phyloP scores from a whole-genome alignment of 306 rosid species.

The Pyrus betulifolia region DNA sequence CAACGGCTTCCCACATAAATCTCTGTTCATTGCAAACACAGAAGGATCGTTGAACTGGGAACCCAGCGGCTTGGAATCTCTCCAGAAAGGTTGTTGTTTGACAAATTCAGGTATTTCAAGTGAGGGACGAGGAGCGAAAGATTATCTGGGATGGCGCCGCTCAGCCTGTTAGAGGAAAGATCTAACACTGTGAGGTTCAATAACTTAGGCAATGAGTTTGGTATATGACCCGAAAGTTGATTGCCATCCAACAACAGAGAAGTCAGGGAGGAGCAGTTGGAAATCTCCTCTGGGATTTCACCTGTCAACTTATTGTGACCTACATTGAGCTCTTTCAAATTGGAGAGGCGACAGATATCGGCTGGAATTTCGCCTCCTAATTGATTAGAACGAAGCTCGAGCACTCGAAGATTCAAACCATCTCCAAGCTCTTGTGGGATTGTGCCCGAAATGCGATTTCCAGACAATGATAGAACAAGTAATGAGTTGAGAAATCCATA shows the following conservation, averaged over 20 bases:
- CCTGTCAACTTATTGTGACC: constrained; percentile 55
- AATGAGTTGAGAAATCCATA: constrained; percentile 62
- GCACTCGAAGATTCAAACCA: constrained; percentile 58
- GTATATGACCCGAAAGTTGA: constrained; percentile 54
- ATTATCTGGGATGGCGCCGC: constrained; percentile 44
- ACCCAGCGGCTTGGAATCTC: constrained; percentile 56
- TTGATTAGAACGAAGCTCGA: constrained; percentile 50
- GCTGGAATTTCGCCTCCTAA: constrained; percentile 37
- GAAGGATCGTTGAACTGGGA: constrained; percentile 39
- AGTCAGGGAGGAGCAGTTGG: constrained; percentile 46
- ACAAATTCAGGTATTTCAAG: constrained; percentile 50
- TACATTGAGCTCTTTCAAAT: constrained; percentile 52
- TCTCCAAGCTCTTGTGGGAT: constrained; percentile 58
- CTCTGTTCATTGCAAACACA: constrained; percentile 39
- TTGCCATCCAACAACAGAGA: constrained; percentile 48
- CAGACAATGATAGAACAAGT: constrained; percentile 44
- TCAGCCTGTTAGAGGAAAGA: constrained; percentile 60
- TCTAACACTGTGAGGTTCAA: constrained; percentile 40
- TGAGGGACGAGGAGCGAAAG: constrained; percentile 30
- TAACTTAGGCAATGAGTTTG: constrained; percentile 44
- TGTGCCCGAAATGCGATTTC: constrained; percentile 44
- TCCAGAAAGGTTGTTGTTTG: constrained; percentile 55
- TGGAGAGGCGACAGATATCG: constrained; percentile 36
- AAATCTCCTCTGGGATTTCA: constrained; percentile 58
- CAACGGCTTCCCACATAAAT: constrained; percentile 64